These are phyloP conservation scores for Gnetum montanum DNA, from an alignment of 75 land plant species.

Conservation along the genomic window DNA sequence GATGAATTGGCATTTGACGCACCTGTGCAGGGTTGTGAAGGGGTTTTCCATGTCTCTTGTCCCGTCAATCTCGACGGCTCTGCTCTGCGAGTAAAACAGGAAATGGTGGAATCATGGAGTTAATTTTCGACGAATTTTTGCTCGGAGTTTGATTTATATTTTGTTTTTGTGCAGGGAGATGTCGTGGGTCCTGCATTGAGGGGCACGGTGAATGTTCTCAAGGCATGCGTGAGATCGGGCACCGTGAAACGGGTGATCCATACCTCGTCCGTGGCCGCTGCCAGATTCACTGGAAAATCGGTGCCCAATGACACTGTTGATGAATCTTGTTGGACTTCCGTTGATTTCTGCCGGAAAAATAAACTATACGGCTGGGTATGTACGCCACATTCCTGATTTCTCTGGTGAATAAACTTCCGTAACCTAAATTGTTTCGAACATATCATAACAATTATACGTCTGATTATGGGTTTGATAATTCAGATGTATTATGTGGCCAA, in stretches of 20 bases:
- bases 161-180: not conserved
- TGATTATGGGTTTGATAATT: no score
- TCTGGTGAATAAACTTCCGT: no score
- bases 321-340: constrained; percentile 3
- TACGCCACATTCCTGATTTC: no score
- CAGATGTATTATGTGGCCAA: constrained; percentile 6
- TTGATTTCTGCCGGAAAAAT: constrained; percentile 10
- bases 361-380: constrained; percentile 27
- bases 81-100: constrained; percentile 20
- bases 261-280: not conserved
- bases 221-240: not conserved
- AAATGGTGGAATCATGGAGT: no score
- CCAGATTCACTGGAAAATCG: constrained; percentile 1
- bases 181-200: not conserved
- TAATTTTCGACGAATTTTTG: not conserved
- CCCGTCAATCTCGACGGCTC: constrained; percentile 14
- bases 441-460: no score
- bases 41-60: constrained; percentile 32
- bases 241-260: not conserved
- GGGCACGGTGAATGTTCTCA: not conserved
- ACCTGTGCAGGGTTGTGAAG: constrained; percentile 24
- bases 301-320: constrained; percentile 7
- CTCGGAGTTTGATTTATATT: not conserved
- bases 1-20: constrained; percentile 25
- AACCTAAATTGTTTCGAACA: no score